These are phyloP conservation scores for Leishmania martiniquensis DNA, from an alignment of 208 protist species.

Conservation along the genomic window DNA sequence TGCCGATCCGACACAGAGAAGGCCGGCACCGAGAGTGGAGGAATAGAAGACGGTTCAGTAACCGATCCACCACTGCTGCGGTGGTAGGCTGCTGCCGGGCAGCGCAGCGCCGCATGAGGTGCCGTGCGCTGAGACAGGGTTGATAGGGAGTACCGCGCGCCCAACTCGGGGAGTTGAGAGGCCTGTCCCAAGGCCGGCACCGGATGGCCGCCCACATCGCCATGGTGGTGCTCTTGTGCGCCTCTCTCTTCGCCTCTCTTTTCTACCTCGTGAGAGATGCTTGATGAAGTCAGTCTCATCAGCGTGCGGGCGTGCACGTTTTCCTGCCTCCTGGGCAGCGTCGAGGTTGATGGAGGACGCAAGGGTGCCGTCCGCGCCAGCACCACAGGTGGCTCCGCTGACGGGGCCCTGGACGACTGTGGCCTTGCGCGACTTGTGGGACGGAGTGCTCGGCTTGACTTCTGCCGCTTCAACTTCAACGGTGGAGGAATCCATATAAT, in stretches of 20 bases:
- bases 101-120: not conserved
- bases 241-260: not conserved
- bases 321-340: not conserved
- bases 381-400: not conserved
- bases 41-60: no score
- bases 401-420: not conserved
- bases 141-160: not conserved
- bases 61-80: not conserved
- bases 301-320: not conserved
- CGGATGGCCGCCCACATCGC: not conserved
- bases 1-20: not conserved
- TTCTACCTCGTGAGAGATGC: no score
- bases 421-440: not conserved
- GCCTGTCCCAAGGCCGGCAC: not conserved
- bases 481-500: constrained; percentile 2
- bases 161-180: no score
- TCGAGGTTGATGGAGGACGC: not conserved
- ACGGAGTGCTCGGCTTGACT: not conserved
- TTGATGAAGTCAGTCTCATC: not conserved
- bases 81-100: not conserved
- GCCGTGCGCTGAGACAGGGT: not conserved
- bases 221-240: not conserved
- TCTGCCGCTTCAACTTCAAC: not conserved
- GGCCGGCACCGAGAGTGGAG: not conserved
- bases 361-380: not conserved